Evolutionary conservation across 2,329 filamentous ascomycete species (phyloP).

Genomic region (Aspergillus felis): DNA sequence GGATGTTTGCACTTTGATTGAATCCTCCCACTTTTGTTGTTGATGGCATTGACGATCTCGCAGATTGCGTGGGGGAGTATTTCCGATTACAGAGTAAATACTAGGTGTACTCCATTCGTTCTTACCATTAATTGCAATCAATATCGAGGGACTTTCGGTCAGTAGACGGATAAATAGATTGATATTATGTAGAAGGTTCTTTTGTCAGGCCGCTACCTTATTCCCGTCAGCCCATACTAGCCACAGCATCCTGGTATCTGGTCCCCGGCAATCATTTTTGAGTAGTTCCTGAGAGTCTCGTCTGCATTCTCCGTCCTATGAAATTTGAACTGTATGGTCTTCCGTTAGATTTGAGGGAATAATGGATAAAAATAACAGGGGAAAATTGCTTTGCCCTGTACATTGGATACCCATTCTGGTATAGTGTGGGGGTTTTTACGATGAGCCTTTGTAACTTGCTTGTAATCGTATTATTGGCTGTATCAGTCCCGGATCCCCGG

Average conservation of each 20-base stretch:
- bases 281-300: background rate
- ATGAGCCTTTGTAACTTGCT: background rate
- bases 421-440: background rate
- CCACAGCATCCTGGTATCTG: background rate
- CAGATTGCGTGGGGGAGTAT: background rate
- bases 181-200: background rate
- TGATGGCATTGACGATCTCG: background rate
- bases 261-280: background rate
- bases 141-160: background rate
- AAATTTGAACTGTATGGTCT: background rate
- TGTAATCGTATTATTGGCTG: background rate
- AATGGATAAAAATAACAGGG: background rate
- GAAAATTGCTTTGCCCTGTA: background rate
- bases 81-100: background rate
- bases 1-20: background rate
- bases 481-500: background rate
- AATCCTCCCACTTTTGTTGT: background rate
- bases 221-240: background rate
- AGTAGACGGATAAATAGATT: background rate
- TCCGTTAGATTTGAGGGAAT: background rate
- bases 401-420: background rate
- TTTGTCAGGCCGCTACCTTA: background rate
- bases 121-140: background rate
- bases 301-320: background rate
- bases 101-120: no score